phyloP scores from a whole-genome alignment of 352 stramenopile species.

The Pythium volutum region DNA sequence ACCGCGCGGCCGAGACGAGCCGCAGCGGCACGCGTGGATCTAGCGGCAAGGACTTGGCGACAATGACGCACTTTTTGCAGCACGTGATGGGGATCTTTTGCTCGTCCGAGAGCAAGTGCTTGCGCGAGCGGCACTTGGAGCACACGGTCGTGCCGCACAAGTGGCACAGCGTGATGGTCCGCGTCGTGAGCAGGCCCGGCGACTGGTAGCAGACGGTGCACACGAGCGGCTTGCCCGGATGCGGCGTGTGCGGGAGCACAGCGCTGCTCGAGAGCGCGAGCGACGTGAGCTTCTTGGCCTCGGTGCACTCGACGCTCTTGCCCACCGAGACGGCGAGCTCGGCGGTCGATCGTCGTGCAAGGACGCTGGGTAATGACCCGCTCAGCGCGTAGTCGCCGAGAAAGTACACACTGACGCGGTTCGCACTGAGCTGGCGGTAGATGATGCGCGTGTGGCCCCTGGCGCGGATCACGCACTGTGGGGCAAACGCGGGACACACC shows the following conservation, averaged over 20 bases:
- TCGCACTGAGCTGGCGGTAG: constrained; percentile 22
- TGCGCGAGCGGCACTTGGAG: constrained; percentile 22
- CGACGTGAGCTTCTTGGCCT: constrained; percentile 26
- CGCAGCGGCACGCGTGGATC: constrained; percentile 14
- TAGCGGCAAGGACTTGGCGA: constrained; percentile 3
- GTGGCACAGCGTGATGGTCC: constrained; percentile 10
- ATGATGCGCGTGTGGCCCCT: constrained; percentile 17
- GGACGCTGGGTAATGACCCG: constrained; percentile 8
- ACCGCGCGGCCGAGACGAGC: constrained; percentile 10
- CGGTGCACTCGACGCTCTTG: constrained; percentile 19
- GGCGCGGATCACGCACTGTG: constrained; percentile 19
- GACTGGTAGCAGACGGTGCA: constrained; percentile 17
- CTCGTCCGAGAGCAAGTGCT: constrained; percentile 20
- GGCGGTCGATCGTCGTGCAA: constrained; percentile 6
- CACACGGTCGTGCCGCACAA: constrained; percentile 19
- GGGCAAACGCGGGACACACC: constrained; percentile 21
- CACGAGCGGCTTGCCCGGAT: background rate
- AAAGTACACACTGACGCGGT: constrained; percentile 20
- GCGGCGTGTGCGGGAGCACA: background rate
- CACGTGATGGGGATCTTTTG: constrained; percentile 18
- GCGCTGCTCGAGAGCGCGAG: constrained; percentile 18
- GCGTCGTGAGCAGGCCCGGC: constrained; percentile 5
- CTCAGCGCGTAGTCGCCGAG: constrained; percentile 11
- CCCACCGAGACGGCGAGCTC: constrained; percentile 21
- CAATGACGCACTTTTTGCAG: constrained; percentile 27